A percentile compares a stretch with the other conserved stretches of the same genome.
phyloP scores from a whole-genome alignment of 306 rosid genomes.

The Canavalia gladiata region DNA sequence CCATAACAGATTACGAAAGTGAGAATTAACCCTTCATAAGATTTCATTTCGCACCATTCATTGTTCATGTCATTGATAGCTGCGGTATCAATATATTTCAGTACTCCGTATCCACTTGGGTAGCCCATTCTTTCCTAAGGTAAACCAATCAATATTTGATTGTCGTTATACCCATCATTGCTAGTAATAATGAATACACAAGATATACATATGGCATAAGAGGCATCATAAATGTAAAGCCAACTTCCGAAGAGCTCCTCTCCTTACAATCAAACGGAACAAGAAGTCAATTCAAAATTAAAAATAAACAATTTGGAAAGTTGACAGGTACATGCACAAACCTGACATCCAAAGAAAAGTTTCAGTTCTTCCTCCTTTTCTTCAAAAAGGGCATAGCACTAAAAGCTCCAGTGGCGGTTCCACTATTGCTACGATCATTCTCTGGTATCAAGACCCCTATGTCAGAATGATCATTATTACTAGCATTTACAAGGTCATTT shows the following conservation, averaged over 20 bases:
- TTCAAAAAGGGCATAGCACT: constrained; percentile 81
- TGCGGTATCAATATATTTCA: not conserved
- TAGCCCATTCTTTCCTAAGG: not conserved
- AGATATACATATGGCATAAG: not conserved
- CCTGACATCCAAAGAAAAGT: constrained; percentile 6
- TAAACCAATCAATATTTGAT: not conserved
- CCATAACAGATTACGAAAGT: too few relatives aligned
- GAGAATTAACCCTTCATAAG: too few relatives aligned
- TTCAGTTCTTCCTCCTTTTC: constrained; percentile 67
- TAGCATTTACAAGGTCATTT: constrained; percentile 30
- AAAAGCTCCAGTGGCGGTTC: constrained; percentile 52
- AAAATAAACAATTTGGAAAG: not conserved
- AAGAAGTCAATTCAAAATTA: not conserved
- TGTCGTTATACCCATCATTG: not conserved
- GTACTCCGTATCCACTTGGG: too few relatives aligned
- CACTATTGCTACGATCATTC: constrained; percentile 44
- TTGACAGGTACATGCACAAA: not conserved
- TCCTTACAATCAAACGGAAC: constrained; percentile 6
- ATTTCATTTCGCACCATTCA: too few relatives aligned
- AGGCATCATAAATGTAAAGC: not conserved
- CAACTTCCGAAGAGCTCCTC: not conserved
- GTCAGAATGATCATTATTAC: constrained; percentile 45
- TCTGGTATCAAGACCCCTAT: constrained; percentile 40
- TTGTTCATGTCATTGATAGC: not conserved
- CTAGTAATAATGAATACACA: not conserved